Percentiles rank a stretch among this genome's conserved stretches.
These are phyloP conservation scores for Fusarium pilosicola DNA, from an alignment of 2,329 filamentous ascomycete species.

Conservation along the genomic window DNA sequence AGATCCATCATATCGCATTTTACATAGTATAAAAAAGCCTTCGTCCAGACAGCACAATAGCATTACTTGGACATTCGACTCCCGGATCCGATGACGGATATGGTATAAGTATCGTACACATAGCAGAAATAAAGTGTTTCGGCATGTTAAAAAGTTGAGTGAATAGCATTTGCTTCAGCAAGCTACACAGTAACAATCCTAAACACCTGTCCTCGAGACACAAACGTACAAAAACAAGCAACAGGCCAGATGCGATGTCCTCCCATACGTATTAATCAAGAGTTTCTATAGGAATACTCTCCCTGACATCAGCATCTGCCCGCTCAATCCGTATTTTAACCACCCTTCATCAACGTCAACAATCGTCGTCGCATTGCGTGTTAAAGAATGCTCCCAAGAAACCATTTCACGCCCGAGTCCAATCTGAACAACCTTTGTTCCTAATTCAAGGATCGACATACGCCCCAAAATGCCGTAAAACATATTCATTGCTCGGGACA, in stretches of 20 bases:
- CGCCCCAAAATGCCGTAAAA: constrained; percentile 46
- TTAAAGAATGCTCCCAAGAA: constrained; percentile 42
- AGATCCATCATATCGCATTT: constrained; percentile 17
- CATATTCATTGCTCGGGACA: constrained; percentile 42
- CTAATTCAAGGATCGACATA: constrained; percentile 40
- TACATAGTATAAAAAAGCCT: not conserved
- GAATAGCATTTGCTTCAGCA: constrained; percentile 23
- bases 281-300: constrained; percentile 4
- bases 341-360: constrained; percentile 38
- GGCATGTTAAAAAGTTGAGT: constrained; percentile 25
- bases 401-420: constrained; percentile 41
- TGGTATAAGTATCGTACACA: not conserved
- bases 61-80: not conserved
- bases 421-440: constrained; percentile 42
- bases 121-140: constrained; percentile 33
- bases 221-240: constrained; percentile 38
- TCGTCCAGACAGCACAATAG: not conserved
- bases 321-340: constrained; percentile 38
- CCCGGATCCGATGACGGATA: not conserved
- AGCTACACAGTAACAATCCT: constrained; percentile 42
- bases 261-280: constrained; percentile 40
- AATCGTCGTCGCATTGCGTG: constrained; percentile 41
- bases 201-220: constrained; percentile 44
- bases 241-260: constrained; percentile 27
- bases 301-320: constrained; percentile 25